Evolutionary conservation across 2,329 filamentous ascomycete genomes (phyloP).

Genomic region (Didymella sp.): DNA sequence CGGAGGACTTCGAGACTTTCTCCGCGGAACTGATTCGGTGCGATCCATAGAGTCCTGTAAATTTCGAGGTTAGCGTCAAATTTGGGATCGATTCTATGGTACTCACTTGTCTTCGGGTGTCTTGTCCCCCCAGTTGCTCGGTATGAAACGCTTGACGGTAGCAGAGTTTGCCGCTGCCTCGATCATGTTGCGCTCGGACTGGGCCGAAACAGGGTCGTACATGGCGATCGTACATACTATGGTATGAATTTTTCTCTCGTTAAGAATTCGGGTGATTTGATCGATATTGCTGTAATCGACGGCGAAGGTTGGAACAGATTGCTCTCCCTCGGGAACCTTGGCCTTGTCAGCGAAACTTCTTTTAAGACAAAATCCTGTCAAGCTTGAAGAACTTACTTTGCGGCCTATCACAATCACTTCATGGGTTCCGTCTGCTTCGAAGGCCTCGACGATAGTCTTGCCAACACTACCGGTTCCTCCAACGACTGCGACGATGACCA

Average conservation of each 20-base stretch:
- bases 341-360: neutral
- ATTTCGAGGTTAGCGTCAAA: slow-evolving; percentile 1
- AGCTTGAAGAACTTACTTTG: slow-evolving; percentile 39
- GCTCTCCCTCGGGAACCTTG: slow-evolving; percentile 17
- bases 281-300: slow-evolving; percentile 47
- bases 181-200: slow-evolving; percentile 24
- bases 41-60: slow-evolving; percentile 12
- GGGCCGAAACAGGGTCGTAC: slow-evolving; percentile 32
- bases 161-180: slow-evolving; percentile 18
- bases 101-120: slow-evolving; percentile 25
- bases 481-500: slow-evolving; percentile 56
- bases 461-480: slow-evolving; percentile 58
- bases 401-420: slow-evolving; percentile 54
- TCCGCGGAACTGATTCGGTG: slow-evolving; percentile 16
- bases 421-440: slow-evolving; percentile 47
- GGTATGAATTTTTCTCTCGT: slow-evolving; percentile 53
- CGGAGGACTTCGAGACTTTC: slow-evolving; percentile 22
- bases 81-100: neutral
- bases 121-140: slow-evolving; percentile 25
- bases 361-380: neutral
- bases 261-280: slow-evolving; percentile 35
- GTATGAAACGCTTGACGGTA: slow-evolving; percentile 24
- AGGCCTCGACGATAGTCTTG: slow-evolving; percentile 55
- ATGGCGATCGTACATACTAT: slow-evolving; percentile 55
- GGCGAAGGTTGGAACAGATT: slow-evolving; percentile 20